phyloP scores from a whole-genome alignment of 345 rosid genomes.

The Citrus sinensis region DNA sequence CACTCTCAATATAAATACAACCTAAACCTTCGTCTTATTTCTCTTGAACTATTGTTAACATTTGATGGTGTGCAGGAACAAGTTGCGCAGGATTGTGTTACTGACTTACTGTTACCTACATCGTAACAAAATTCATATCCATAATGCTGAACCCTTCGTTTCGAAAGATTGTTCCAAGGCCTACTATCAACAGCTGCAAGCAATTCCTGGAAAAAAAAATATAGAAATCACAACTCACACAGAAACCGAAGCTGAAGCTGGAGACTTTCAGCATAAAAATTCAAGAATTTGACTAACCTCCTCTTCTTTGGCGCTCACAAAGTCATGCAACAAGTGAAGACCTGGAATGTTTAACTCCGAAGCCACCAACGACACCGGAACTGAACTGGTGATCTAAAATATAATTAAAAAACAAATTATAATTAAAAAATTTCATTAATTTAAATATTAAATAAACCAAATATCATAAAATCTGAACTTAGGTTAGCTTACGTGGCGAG shows the following conservation, averaged over 20 bases:
- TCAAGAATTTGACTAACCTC: slow-evolving; percentile 35
- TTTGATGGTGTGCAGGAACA: neutral
- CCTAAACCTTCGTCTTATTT: neutral
- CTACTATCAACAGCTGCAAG: slow-evolving; percentile 73
- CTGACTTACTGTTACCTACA: slow-evolving; percentile 31
- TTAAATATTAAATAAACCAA: no score
- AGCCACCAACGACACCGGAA: slow-evolving; percentile 51
- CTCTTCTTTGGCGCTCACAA: slow-evolving; percentile 62
- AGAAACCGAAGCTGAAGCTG: neutral
- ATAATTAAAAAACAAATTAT: neutral
- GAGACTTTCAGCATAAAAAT: neutral
- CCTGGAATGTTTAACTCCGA: slow-evolving; percentile 81
- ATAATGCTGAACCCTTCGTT: slow-evolving; percentile 93
- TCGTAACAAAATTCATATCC: slow-evolving; percentile 89
- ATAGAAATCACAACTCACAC: neutral
- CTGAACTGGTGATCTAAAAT: slow-evolving; percentile 38
- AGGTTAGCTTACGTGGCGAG: slow-evolving; percentile 35
- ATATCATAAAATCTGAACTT: no score
- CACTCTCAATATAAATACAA: neutral
- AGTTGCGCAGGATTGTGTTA: neutral
- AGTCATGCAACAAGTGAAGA: slow-evolving; percentile 61
- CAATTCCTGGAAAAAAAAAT: slow-evolving; percentile 47
- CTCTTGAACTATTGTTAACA: neutral
- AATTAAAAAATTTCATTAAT: neutral
- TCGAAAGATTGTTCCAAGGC: slow-evolving; percentile 77